Evolutionary conservation across 1,284 basidiomycete species (phyloP), one percentile per base, ranked within the genome.

Genomic region (Bondarzewia mesenterica): DNA sequence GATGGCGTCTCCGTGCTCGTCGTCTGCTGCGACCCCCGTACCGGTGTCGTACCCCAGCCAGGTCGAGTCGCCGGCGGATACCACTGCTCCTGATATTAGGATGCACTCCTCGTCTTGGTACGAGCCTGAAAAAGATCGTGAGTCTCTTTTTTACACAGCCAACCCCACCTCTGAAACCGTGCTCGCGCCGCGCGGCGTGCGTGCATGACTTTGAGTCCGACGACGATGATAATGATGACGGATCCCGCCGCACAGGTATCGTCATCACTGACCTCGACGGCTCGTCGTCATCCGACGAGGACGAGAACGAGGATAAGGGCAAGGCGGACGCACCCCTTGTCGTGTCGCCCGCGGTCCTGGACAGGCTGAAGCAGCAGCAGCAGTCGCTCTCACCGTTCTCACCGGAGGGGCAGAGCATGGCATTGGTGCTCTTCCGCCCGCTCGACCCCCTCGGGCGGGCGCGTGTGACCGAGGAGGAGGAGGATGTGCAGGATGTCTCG

Each of bases 111-210:
- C 71, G 10, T 76, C 77, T 16, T 84, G 80, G 79, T 85, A 82
- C 56, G 82, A 87, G 57, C 72, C 76, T 7, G 82, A 84, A 58
- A 80, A 75, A 55, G 78, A 85, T 60, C 74, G 81, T 84, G 62
- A 58, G 80, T 37, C 40, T 25, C 25, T 39, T 50, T 41, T 10
- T 50, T 47, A n/a, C 12, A 44, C 46, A 16, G 45, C 18, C 21
- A 45, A 3, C 23, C 37, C 38, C n/a, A 38, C 32, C 10, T 43
- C 50, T 48, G 25, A 37, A 25, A 16, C 47, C 26, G 49, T 23
- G 29, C 42, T 39, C n/a, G n/a, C 7, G 12, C 6, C 3, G 29
- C 5, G 29, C 12, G 29, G 29, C 10, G 8, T 15, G 29, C 29
- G 8, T 7, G 29, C 15, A 15, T 32, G 8, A 7, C 8, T 32